Evolutionary conservation across 176 grass and related monocot species (phyloP).

Genomic region (Avena insularis): DNA sequence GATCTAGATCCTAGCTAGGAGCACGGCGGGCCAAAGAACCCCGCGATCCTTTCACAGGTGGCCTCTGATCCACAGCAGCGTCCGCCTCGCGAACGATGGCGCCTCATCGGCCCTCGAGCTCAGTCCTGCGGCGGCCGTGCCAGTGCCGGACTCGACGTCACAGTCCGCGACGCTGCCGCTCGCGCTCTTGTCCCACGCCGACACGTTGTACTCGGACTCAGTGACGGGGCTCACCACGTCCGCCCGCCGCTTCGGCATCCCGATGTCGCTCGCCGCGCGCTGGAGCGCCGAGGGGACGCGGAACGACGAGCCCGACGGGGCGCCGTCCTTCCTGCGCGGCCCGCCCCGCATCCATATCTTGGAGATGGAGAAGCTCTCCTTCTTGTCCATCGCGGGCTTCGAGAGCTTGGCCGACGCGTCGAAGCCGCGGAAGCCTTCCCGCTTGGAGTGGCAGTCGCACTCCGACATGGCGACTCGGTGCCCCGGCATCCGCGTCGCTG

Average conservation of each 20-base stretch:
- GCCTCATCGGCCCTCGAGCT: slow-evolving; percentile 81
- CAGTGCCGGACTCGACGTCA: slow-evolving; percentile 66
- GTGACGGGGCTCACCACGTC: slow-evolving; percentile 68
- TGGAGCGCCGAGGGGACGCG: slow-evolving; percentile 54
- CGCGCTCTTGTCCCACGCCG: slow-evolving; percentile 66
- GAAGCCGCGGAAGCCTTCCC: slow-evolving; percentile 75
- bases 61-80: slow-evolving; percentile 88
- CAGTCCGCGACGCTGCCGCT: slow-evolving; percentile 64
- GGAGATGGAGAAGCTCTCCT: slow-evolving; percentile 90
- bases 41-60: slow-evolving; percentile 41
- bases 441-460: slow-evolving; percentile 85
- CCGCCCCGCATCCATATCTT: slow-evolving; percentile 80
- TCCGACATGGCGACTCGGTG: slow-evolving; percentile 79
- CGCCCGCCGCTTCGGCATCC: slow-evolving; percentile 46
- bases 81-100: slow-evolving; percentile 89
- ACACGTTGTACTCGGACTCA: slow-evolving; percentile 82
- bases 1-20: slow-evolving; percentile 28
- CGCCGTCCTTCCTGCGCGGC: slow-evolving; percentile 52
- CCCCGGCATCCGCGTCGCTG: slow-evolving; percentile 33
- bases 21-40: slow-evolving; percentile 6
- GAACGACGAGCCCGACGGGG: slow-evolving; percentile 60
- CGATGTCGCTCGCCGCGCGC: slow-evolving; percentile 50
- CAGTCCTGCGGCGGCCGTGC: slow-evolving; percentile 5
- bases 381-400: slow-evolving; percentile 42
- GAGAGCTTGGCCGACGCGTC: slow-evolving; percentile 33